Evolutionary conservation across 2,329 filamentous ascomycete species (phyloP).

Genomic region (Ceratocystiopsis sp.): DNA sequence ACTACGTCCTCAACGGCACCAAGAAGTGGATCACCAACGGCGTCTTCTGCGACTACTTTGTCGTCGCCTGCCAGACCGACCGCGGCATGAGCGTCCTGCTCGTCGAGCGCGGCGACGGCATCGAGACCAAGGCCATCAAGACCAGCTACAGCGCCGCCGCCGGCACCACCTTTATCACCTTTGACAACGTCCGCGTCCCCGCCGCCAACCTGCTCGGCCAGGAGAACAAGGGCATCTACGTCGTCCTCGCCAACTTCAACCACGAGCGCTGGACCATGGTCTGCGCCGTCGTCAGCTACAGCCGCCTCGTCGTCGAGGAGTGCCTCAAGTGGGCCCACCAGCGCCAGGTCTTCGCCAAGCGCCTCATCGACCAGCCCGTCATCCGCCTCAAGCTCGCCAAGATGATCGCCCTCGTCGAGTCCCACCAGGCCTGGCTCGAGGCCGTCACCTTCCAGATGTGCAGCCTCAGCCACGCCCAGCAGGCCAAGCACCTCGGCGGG

Average conservation of each 20-base stretch:
- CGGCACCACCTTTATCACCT: conserved; percentile 64
- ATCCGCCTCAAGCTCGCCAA: conserved; percentile 75
- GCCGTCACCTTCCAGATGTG: conserved; percentile 77
- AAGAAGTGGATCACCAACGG: conserved; percentile 66
- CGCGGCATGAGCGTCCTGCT: conserved; percentile 66
- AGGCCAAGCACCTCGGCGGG: conserved; percentile 58
- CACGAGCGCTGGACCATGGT: conserved; percentile 70
- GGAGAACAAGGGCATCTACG: conserved; percentile 73
- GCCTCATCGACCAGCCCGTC: conserved; percentile 65
- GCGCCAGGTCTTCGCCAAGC: conserved; percentile 68
- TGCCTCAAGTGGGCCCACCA: conserved; percentile 82
- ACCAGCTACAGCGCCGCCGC: conserved; percentile 66
- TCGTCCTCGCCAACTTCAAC: conserved; percentile 79
- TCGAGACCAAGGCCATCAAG: conserved; percentile 65
- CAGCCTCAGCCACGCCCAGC: conserved; percentile 64
- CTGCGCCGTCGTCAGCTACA: conserved; percentile 46
- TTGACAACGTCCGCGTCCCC: conserved; percentile 75
- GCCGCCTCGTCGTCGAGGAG: conserved; percentile 59
- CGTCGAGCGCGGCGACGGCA: conserved; percentile 54
- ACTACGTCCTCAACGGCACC: conserved; percentile 54
- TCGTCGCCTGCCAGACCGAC: conserved; percentile 60
- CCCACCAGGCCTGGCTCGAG: conserved; percentile 77
- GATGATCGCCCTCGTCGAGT: conserved; percentile 69
- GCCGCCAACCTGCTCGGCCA: conserved; percentile 60
- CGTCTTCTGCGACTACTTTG: conserved; percentile 68